Evolutionary conservation across 1,139 yeast species (phyloP).

Genomic region (Magnusiomyces fungicola): DNA sequence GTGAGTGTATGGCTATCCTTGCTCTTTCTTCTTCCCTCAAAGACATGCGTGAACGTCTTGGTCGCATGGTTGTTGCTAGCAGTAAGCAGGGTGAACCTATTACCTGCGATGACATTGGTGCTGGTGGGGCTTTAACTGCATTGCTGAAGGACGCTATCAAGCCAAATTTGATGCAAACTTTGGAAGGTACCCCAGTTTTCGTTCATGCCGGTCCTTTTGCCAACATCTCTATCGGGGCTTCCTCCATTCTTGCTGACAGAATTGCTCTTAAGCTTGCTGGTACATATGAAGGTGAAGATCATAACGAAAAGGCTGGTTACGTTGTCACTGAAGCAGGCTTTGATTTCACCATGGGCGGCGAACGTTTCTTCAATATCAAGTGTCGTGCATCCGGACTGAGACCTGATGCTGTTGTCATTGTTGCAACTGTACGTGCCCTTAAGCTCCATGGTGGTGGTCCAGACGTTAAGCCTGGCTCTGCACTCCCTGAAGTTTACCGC

Average conservation of each 20-base stretch:
- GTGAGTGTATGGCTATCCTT: conserved; percentile 95
- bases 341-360: conserved; percentile 99
- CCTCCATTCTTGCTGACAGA: conserved; percentile 86
- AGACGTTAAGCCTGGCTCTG: conserved; percentile 92
- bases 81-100: conserved; percentile 78
- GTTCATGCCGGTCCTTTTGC: conserved; percentile 99
- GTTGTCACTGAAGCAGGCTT: conserved; percentile 98
- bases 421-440: conserved; percentile 94
- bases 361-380: conserved; percentile 91
- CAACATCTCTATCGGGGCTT: conserved; percentile 92
- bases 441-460: conserved; percentile 99
- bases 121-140: conserved; percentile 96
- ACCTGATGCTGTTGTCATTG: conserved; percentile 92
- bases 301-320: conserved; percentile 68
- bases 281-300: conserved; percentile 45
- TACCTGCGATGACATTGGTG: conserved; percentile 94
- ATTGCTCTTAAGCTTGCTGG: conserved; percentile 92
- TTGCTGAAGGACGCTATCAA: conserved; percentile 93
- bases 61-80: conserved; percentile 85
- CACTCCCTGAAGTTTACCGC: conserved; percentile 78
- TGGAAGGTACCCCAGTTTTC: conserved; percentile 96
- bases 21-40: conserved; percentile 79
- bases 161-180: conserved; percentile 96
- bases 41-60: conserved; percentile 87
- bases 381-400: conserved; percentile 85